A percentile compares a stretch with the other conserved stretches of the same genome.
phyloP scores from a whole-genome alignment of 768 basidiomycete genomes.

The Mycena albidolilacea region DNA sequence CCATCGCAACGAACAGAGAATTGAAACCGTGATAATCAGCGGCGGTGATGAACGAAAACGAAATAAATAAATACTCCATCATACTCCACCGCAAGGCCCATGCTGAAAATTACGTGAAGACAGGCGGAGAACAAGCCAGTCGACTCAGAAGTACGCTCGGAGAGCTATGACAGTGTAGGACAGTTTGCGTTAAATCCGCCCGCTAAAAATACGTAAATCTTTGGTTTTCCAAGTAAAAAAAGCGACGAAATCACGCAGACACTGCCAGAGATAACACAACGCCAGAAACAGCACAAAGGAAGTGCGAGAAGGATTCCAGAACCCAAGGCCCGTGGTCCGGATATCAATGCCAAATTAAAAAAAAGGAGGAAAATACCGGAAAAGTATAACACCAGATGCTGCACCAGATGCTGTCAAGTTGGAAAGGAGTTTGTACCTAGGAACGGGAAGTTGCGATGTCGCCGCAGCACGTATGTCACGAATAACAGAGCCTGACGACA shows the following conservation, averaged over 20 bases:
- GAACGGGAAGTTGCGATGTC: too few species aligned
- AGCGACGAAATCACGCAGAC: neutral
- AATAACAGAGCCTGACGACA: too few species aligned
- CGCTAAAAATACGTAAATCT: neutral
- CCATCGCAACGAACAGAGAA: neutral
- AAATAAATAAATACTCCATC: neutral
- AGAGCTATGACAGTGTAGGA: neutral
- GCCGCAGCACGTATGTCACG: too few species aligned
- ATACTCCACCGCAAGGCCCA: slow-evolving; percentile 3
- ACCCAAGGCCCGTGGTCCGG: neutral
- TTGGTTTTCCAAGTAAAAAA: neutral
- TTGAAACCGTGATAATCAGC: neutral
- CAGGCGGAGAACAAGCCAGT: neutral
- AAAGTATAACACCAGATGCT: neutral
- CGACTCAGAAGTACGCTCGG: neutral
- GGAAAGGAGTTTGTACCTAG: too few species aligned
- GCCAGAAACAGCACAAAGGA: neutral
- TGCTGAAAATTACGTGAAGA: neutral
- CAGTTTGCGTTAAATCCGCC: neutral
- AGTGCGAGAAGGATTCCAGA: neutral
- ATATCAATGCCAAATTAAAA: neutral
- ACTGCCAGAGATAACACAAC: neutral
- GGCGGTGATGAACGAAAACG: neutral
- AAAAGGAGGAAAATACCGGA: neutral
- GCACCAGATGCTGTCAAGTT: neutral